phyloP scores from a whole-genome alignment of 202 grass and related monocot genomes.

The Zoysia matrella region DNA sequence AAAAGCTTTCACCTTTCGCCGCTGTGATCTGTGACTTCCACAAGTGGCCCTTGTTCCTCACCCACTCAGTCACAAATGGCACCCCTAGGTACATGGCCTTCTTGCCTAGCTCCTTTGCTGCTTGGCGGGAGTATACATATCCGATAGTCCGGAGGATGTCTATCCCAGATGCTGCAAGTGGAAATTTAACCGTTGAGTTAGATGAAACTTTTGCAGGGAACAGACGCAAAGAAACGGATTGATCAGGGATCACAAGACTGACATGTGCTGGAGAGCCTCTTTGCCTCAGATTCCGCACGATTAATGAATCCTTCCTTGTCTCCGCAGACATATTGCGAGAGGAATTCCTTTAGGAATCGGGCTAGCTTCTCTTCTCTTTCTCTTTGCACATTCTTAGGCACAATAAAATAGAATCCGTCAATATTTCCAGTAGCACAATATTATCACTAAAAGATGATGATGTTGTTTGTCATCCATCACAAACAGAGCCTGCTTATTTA shows the following conservation, averaged over 20 bases:
- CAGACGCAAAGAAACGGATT: not conserved
- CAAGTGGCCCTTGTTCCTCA: slow-evolving; percentile 96
- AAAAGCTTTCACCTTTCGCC: slow-evolving; percentile 76
- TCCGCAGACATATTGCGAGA: too few relatives aligned
- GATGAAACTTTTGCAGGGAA: not conserved
- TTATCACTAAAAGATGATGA: not conserved
- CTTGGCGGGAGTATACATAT: slow-evolving; percentile 87
- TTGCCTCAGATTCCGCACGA: slow-evolving; percentile 81
- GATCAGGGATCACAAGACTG: slow-evolving; percentile 28
- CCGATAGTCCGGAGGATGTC: slow-evolving; percentile 92
- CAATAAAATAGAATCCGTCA: slow-evolving; percentile 35
- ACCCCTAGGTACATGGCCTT: slow-evolving; percentile 96
- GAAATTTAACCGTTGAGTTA: slow-evolving; percentile 32
- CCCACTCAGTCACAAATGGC: slow-evolving; percentile 13
- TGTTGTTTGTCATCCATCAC: not conserved
- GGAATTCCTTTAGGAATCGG: slow-evolving; percentile 53
- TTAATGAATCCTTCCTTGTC: slow-evolving; percentile 66
- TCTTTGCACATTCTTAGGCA: slow-evolving; percentile 78
- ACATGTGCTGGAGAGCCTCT: slow-evolving; percentile 78
- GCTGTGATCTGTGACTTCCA: slow-evolving; percentile 98
- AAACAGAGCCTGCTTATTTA: slow-evolving; percentile 13
- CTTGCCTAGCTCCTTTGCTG: slow-evolving; percentile 96
- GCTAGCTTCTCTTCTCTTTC: slow-evolving; percentile 94
- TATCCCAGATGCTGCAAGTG: slow-evolving; percentile 69
- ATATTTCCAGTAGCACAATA: not conserved